Evolutionary conservation across 352 stramenopile genomes (phyloP).

Genomic region (Pseudoperonospora humuli): DNA sequence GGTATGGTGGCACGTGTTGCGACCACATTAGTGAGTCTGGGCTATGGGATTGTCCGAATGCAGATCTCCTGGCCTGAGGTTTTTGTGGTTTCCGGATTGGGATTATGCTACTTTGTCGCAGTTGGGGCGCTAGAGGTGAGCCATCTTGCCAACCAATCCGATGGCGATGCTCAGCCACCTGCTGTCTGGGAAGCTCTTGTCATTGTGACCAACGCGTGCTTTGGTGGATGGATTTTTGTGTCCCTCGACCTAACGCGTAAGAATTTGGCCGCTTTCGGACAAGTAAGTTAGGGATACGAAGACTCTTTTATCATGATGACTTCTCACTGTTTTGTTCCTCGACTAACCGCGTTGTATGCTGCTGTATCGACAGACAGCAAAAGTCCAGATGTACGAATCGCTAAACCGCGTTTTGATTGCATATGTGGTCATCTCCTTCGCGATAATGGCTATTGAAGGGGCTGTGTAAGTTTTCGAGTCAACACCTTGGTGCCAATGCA

Average conservation of each 20-base stretch:
- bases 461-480: conserved; percentile 47
- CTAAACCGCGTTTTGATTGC: conserved; percentile 46
- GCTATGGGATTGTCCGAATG: conserved; percentile 73
- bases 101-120: conserved; percentile 75
- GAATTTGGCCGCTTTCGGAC: conserved; percentile 70
- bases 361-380: conserved; percentile 36
- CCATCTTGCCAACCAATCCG: conserved; percentile 70
- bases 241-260: conserved; percentile 69
- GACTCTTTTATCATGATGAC: neutral
- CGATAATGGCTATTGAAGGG: conserved; percentile 68
- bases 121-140: conserved; percentile 70
- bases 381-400: conserved; percentile 66
- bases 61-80: conserved; percentile 67
- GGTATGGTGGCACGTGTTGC: conserved; percentile 70
- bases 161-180: conserved; percentile 52
- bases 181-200: conserved; percentile 73
- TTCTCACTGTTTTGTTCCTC: neutral
- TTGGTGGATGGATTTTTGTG: conserved; percentile 81
- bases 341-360: neutral
- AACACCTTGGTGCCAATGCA: neutral
- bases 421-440: conserved; percentile 65
- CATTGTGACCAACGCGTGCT: conserved; percentile 71
- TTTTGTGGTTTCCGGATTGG: conserved; percentile 64
- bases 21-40: conserved; percentile 71
- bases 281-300: conserved; percentile 29